phyloP scores from a whole-genome alignment of 108 stramenopile species.

The Nitzschia sp. region DNA sequence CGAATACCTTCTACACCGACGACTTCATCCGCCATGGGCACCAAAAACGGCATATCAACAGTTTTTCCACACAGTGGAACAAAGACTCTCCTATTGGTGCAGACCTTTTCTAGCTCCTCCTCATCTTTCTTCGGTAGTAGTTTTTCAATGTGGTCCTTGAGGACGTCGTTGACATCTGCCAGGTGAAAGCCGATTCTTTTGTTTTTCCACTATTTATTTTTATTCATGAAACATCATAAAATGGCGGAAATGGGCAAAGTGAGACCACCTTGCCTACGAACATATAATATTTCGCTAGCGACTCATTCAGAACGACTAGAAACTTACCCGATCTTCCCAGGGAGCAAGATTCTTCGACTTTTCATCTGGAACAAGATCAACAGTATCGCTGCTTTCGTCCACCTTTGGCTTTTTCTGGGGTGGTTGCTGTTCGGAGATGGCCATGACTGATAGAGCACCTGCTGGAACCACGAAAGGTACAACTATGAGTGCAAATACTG shows the following conservation, averaged over 20 bases:
- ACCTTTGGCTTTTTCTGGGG: neutral
- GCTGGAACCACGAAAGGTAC: too few relatives aligned
- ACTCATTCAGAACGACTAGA: too few relatives aligned
- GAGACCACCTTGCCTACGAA: neutral
- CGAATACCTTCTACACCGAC: constrained; percentile 80
- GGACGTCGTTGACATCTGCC: constrained; percentile 27
- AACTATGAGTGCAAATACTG: too few relatives aligned
- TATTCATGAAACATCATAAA: neutral
- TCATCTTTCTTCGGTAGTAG: neutral
- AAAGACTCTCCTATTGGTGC: constrained; percentile 40
- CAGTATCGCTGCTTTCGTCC: neutral
- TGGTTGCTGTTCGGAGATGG: neutral
- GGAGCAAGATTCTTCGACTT: constrained; percentile 15
- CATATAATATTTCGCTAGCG: too few relatives aligned
- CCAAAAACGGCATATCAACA: constrained; percentile 75
- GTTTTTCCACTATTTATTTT: constrained; percentile 31
- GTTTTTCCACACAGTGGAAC: constrained; percentile 91
- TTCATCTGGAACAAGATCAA: constrained; percentile 2
- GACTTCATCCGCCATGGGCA: constrained; percentile 42
- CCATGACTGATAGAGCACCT: neutral
- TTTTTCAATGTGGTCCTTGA: constrained; percentile 5
- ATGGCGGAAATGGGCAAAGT: neutral
- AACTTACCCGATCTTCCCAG: constrained; percentile 20
- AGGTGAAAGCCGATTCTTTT: constrained; percentile 31
- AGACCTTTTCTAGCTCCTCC: neutral